Evolutionary conservation across 1,284 basidiomycete species (phyloP), one percentile per base, ranked within the genome.

Genomic region (Fomitopsis betulina): DNA sequence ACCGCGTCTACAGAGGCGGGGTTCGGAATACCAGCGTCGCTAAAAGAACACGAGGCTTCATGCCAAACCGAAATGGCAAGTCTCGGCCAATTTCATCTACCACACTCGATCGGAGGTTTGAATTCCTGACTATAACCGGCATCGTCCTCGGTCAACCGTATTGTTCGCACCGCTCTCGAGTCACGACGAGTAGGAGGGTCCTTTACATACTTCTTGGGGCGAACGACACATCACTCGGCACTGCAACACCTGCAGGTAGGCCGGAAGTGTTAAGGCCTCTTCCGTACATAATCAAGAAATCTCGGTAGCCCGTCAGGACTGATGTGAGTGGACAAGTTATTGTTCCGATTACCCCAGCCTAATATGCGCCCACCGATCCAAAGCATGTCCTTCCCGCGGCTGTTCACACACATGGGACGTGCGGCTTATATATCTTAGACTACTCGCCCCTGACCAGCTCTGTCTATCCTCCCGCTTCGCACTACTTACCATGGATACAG

Each of bases 401-500:
- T 30, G 49, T 51, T 51, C 49, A 51, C 49, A 51, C 49, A 51
- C 47, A 43, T 43, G 27, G 30, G 17, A 12, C 27, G 17, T 51
- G 49, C 30, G 33, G 49, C 49, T 51, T 51, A 51, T 62, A 63
- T 61, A 60, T 56, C 56, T 32, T 25, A 27, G 54, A 51, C 49
- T 17, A 51, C 32, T 19, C 49, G 25, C 21, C 33, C 3, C 32
- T 7, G 13, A 21, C 47, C 60, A 53, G 42, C 57, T 45, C 53
- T 56, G 57, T 56, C 55, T 53, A 52, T 50, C 56, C 35, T 40
- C 59, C 54, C 57, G 57, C 45, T 58, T 59, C 37, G 51, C 59
- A 33, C 57, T 58, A 53, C 47, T 55, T 50, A 55, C 42, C 49
- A 72, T 72, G 70, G 63, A 72, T 37, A 56, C 69, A n/a, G 51